phyloP scores from a whole-genome alignment of 495 filamentous ascomycete genomes.

The Tuber microsphaerosporum region DNA sequence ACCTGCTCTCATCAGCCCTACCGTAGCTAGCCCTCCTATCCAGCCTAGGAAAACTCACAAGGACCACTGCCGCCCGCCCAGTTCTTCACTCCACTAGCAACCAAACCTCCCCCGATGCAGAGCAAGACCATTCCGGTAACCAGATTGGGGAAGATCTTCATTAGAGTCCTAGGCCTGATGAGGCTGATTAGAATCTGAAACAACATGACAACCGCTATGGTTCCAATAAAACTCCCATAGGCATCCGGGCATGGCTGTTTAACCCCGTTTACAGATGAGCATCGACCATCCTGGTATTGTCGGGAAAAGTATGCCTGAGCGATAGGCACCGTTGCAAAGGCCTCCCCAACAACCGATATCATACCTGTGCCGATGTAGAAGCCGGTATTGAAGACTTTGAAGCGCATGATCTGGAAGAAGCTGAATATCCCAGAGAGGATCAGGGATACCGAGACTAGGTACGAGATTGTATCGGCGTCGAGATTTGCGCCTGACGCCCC shows the following conservation, averaged over 20 bases:
- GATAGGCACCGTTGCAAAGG: slow-evolving; percentile 44
- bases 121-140: slow-evolving; percentile 44
- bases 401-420: slow-evolving; percentile 44
- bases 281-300: slow-evolving; percentile 42
- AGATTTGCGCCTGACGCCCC: slow-evolving; percentile 43
- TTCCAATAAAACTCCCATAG: slow-evolving; percentile 43
- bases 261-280: slow-evolving; percentile 34
- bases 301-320: slow-evolving; percentile 43
- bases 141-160: slow-evolving; percentile 45
- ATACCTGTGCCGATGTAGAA: slow-evolving; percentile 45
- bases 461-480: slow-evolving; percentile 38
- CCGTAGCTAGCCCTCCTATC: not conserved
- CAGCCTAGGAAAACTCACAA: slow-evolving; percentile 4
- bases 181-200: slow-evolving; percentile 44
- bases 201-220: slow-evolving; percentile 44
- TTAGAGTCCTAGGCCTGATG: slow-evolving; percentile 42
- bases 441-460: slow-evolving; percentile 44
- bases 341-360: slow-evolving; percentile 44
- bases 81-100: slow-evolving; percentile 43
- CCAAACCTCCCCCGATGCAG: slow-evolving; percentile 44
- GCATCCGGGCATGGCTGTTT: slow-evolving; percentile 44
- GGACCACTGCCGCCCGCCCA: slow-evolving; percentile 44
- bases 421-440: slow-evolving; percentile 45
- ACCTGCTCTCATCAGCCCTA: not conserved
- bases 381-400: slow-evolving; percentile 43